phyloP scores from a whole-genome alignment of 1,139 yeast genomes.

The Pichia sp. region DNA sequence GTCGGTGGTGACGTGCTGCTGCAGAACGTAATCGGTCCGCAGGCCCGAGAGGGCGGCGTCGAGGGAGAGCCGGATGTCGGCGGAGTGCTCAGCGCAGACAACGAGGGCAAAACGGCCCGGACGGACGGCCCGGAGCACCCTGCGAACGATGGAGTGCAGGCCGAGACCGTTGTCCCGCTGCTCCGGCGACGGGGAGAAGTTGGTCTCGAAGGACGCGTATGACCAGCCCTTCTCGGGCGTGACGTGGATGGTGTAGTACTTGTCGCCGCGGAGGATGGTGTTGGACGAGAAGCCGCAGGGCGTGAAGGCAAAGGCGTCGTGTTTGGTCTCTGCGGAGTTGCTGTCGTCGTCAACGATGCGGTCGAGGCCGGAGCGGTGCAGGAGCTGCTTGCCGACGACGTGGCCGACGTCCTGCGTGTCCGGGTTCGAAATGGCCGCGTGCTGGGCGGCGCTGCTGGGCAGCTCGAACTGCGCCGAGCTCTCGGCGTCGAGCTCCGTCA shows the following conservation, averaged over 20 bases:
- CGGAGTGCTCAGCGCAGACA: constrained; percentile 4
- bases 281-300: constrained; percentile 97
- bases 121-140: constrained; percentile 59
- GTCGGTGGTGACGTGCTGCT: background rate
- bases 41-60: background rate
- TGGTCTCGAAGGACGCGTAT: constrained; percentile 93
- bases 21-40: background rate
- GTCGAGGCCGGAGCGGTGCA: constrained; percentile 46
- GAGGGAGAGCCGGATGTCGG: background rate
- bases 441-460: constrained; percentile 26
- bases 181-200: constrained; percentile 41
- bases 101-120: constrained; percentile 39
- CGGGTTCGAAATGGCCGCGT: constrained; percentile 33
- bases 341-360: constrained; percentile 40
- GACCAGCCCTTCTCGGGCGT: constrained; percentile 96
- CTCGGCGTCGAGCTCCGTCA: constrained; percentile 73
- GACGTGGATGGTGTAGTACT: constrained; percentile 86
- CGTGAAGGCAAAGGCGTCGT: constrained; percentile 88
- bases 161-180: constrained; percentile 27
- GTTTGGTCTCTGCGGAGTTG: constrained; percentile 36
- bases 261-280: constrained; percentile 54
- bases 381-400: constrained; percentile 63
- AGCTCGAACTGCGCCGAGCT: constrained; percentile 53
- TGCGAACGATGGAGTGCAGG: constrained; percentile 44
- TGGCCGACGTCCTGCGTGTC: constrained; percentile 74